Percentiles rank a stretch among this genome's conserved stretches.
Evolutionary conservation across 352 stramenopile genomes (phyloP).

Genomic region (Globisporangium perplexum): DNA sequence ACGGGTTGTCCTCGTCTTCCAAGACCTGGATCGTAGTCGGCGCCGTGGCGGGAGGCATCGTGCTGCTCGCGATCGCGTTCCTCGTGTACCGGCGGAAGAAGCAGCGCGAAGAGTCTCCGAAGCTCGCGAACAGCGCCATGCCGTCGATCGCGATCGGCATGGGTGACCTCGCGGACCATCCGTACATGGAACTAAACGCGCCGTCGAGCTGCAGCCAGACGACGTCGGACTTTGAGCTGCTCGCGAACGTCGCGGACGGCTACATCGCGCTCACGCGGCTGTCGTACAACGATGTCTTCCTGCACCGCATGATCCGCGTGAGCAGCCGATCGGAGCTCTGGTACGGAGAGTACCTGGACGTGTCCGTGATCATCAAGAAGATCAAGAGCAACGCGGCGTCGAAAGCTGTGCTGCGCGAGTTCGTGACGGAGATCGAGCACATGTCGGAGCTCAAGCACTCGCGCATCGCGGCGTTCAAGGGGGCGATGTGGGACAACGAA

Average conservation of each 20-base stretch:
- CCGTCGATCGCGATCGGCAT: constrained; percentile 54
- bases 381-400: constrained; percentile 73
- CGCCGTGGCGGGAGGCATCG: constrained; percentile 24
- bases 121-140: constrained; percentile 39
- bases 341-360: constrained; percentile 62
- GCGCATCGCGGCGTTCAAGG: constrained; percentile 62
- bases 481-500: constrained; percentile 68
- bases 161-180: constrained; percentile 46
- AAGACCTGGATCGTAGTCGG: constrained; percentile 47
- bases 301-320: constrained; percentile 69
- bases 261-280: constrained; percentile 63
- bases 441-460: constrained; percentile 66
- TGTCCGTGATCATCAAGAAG: constrained; percentile 71
- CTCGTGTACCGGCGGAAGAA: constrained; percentile 35
- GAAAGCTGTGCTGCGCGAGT: constrained; percentile 58
- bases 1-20: constrained; percentile 8
- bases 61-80: constrained; percentile 25
- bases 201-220: constrained; percentile 58
- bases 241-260: constrained; percentile 56
- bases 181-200: constrained; percentile 46
- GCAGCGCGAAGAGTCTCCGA: constrained; percentile 36
- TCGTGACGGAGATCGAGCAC: constrained; percentile 77
- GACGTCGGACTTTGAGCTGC: constrained; percentile 67
- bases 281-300: constrained; percentile 66
- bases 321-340: constrained; percentile 70